Conservation (phyloP, 169 alveolate genomes). For the Plasmodium blacklocki region DNA sequence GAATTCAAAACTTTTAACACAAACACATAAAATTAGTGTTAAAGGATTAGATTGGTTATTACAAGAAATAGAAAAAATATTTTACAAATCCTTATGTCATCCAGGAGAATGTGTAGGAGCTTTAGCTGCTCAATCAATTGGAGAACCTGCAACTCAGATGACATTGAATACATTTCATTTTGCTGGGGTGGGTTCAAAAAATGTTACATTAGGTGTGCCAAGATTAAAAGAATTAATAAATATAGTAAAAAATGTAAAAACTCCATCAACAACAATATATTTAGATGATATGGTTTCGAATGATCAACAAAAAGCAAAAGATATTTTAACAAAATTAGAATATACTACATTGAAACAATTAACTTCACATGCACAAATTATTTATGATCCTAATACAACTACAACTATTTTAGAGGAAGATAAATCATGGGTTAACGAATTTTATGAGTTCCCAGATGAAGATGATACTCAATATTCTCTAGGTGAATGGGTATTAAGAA, state of each 20-base stretch:
- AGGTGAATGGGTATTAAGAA: constrained; percentile 97
- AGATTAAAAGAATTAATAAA: constrained; percentile 99
- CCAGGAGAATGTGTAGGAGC: constrained; percentile 99
- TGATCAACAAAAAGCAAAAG: constrained; percentile 94
- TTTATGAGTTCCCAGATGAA: constrained; percentile 96
- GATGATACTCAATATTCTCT: constrained; percentile 89
- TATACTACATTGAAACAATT: constrained; percentile 96
- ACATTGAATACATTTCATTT: constrained; percentile 99
- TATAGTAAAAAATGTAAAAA: constrained; percentile 98
- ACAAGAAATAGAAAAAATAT: constrained; percentile 97
- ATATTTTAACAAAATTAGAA: constrained; percentile 94
- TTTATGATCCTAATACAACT: constrained; percentile 97
- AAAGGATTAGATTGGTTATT: constrained; percentile 97
- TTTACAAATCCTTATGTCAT: constrained; percentile 95
- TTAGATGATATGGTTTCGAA: constrained; percentile 90
- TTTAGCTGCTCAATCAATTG: constrained; percentile 99
- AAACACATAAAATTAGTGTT: constrained; percentile 95
- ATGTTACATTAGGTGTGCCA: constrained; percentile 99
- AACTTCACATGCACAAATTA: constrained; percentile 93
- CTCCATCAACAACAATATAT: constrained; percentile 97
- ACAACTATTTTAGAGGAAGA: constrained; percentile 95
- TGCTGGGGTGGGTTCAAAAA: constrained; percentile 99
- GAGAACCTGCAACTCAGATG: constrained; percentile 99
- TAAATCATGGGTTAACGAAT: constrained; percentile 94
- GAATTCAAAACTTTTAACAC: constrained; percentile 94